Conservation (phyloP, 352 stramenopile genomes). For the Phytophthora fragariaefolia region DNA sequence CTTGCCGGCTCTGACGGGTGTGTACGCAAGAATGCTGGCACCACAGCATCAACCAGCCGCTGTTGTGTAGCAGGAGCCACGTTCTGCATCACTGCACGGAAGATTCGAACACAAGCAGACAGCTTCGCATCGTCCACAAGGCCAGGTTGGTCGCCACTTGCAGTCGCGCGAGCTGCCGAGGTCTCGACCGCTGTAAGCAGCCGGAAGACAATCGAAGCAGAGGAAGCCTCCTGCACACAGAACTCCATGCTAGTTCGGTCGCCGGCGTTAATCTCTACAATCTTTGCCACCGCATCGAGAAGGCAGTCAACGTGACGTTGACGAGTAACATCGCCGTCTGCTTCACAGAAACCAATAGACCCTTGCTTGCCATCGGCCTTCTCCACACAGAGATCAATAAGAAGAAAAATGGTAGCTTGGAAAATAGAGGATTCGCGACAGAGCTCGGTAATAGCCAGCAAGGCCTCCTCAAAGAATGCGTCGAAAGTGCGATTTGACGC, state of each 20-base stretch:
- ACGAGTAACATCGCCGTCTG: conserved; percentile 30
- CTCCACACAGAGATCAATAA: conserved; percentile 67
- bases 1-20: conserved; percentile 39
- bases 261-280: conserved; percentile 77
- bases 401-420: conserved; percentile 74
- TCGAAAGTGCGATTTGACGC: conserved; percentile 64
- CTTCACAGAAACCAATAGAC: conserved; percentile 45
- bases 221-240: conserved; percentile 55
- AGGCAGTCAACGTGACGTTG: conserved; percentile 57
- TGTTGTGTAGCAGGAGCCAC: conserved; percentile 69
- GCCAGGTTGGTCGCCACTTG: conserved; percentile 5
- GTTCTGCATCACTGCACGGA: conserved; percentile 82
- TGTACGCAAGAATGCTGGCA: conserved; percentile 65
- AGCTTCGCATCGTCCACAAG: conserved; percentile 56
- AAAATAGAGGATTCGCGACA: conserved; percentile 82
- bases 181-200: conserved; percentile 69
- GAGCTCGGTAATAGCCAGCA: conserved; percentile 78
- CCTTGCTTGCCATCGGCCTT: conserved; percentile 23
- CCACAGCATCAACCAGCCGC: conserved; percentile 59
- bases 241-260: conserved; percentile 85
- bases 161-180: conserved; percentile 51
- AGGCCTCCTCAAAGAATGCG: conserved; percentile 71
- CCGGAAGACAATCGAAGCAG: conserved; percentile 64
- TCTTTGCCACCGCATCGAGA: conserved; percentile 79
- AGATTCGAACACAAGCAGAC: conserved; percentile 61